Evolutionary conservation across 805 yeast genomes (phyloP), one percentile per base, ranked within the genome.

Genomic region (Cyberlindnera petersonii): DNA sequence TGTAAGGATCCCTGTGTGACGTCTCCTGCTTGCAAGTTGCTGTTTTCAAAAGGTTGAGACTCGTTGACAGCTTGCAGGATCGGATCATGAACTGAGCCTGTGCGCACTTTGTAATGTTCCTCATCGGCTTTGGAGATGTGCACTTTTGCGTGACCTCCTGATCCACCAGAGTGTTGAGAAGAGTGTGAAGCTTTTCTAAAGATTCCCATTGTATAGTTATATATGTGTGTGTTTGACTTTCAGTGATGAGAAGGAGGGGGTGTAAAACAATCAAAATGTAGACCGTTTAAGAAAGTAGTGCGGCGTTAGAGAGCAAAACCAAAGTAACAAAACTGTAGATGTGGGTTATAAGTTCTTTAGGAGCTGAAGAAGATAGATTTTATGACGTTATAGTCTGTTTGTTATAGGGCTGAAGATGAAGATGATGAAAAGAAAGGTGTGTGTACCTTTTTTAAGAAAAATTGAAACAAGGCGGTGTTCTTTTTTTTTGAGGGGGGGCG

Each of bases 31-130:
- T 61, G 23, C 5, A 16, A 34, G n/a, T 33, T 36, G 18, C 30
- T 16, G 14, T 41, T 76, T 64, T 93, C 96, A 59, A 86, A 93
- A 8, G 98, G 98, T 68, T 93, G 98, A 8, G 83, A 91, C 63
- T 91, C 98, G 57, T 84, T 88, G 32, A 93, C 94, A 4, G 98
- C 98, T 26, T 82, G 74, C 46, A 93, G 67, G 43, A 93, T 81
- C n/a, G 96, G 97, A 64, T 88, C 97, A 50, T 83, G 86, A 23
- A 82, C 78, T 39, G 82, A 75, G 28, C 78, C 79, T 1, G 87
- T 72, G 52, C 84, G 75, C 52, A 76, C 69, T 55, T 82, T 82
- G 52, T 76, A 72, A 44, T 77, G 65, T 34, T 67, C 68, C 24
- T 68, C 71, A 48, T 77, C 82, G 15, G 66, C 75, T 37, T 68